A percentile compares a stretch with the other conserved stretches of the same genome.
Conservation (phyloP, 2,329 filamentous ascomycete species). For the Xylaria multiplex region DNA sequence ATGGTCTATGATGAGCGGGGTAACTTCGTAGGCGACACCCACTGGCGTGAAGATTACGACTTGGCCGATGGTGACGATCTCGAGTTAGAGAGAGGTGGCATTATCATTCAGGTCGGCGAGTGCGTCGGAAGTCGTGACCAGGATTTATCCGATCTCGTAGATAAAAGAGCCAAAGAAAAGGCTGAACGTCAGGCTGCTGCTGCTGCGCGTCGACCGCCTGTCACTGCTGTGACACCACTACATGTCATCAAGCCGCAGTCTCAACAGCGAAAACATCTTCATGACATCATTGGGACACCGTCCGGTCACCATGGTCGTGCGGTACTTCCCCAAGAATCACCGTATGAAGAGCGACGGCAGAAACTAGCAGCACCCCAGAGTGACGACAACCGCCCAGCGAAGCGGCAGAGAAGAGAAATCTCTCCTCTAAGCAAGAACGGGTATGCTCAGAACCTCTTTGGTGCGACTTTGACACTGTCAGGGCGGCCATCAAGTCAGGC, state of each 20-base stretch:
- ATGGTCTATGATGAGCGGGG: conserved; percentile 89
- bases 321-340: conserved; percentile 66
- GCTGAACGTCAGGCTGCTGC: conserved; percentile 59
- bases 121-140: conserved; percentile 77
- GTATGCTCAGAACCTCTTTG: conserved; percentile 63
- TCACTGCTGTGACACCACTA: conserved; percentile 43
- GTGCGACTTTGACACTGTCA: conserved; percentile 58
- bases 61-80: conserved; percentile 85
- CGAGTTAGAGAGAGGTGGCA: conserved; percentile 76
- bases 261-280: conserved; percentile 57
- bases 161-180: conserved; percentile 71
- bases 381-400: conserved; percentile 49
- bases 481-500: conserved; percentile 50
- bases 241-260: conserved; percentile 47
- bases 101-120: conserved; percentile 84
- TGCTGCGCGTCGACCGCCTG: conserved; percentile 48
- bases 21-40: conserved; percentile 84
- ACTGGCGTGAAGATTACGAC: conserved; percentile 77
- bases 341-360: conserved; percentile 69
- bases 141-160: conserved; percentile 79
- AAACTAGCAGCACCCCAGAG: conserved; percentile 44
- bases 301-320: conserved; percentile 72
- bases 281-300: conserved; percentile 72
- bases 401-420: conserved; percentile 54
- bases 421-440: conserved; percentile 57